Base-by-base conservation (phyloP, 306 rosid species). In the Hippophae gyantsensis region DNA sequence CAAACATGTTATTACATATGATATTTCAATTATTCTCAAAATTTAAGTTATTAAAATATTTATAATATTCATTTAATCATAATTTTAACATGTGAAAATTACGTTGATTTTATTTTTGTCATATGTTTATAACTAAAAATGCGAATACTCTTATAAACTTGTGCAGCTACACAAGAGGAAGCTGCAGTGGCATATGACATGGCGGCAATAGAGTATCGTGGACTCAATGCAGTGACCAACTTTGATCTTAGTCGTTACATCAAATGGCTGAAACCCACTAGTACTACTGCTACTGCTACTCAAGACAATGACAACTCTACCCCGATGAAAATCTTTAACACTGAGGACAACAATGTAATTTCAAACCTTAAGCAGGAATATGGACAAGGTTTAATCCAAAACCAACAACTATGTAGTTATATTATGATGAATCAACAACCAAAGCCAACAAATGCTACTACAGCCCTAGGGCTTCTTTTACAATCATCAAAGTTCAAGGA, bases 401-500 rank as follows among this genome's bases (percentile, higher is more conserved):
- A 8, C 59, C 42, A 47, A 12, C 64, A 47, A 50, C 42, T 66
- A 38, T 54, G 54, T 10, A 65, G 50, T 58, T 47, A 32, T 32
- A 32, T 32, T 32, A 32, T 32, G 41, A 43, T 69, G 10, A 10
- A 63, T 10, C 55, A 65, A 42, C 55, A 65, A 46, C 61, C 73
- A 10, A 72, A 76, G 10, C 60, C 79, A n/a, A 38, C 72, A 54
- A 65, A 76, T 38, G 51, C 73, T 45, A 78, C 82, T 1, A 65
- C 78, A 43, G 82, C 82, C 57, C 75, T 77, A 57, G 82, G 78
- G 7, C 82, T 77, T 13, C 62, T 77, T 5, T 74, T 77, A 8
- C 78, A 72, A 6, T 77, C 82, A 3, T 64, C 78, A 1, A 77
- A 77, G 82, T 77, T 77, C 62, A 77, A 72, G 72, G 82, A 77